Evolutionary conservation across 2,329 filamentous ascomycete genomes (phyloP).

Genomic region (Ophiostoma tasmaniense): DNA sequence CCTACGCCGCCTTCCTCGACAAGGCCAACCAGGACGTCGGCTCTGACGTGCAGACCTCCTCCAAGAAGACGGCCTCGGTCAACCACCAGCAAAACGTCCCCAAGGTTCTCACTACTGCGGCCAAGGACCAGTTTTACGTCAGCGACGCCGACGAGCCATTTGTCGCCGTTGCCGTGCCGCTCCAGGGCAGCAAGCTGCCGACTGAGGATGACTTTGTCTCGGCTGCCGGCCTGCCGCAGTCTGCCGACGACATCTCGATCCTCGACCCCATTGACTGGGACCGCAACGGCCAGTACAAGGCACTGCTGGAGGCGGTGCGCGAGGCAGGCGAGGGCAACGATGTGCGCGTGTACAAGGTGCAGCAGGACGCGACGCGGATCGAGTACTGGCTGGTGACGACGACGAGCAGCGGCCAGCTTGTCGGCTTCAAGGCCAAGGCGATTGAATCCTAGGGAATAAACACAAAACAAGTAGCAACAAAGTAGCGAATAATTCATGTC

Average conservation of each 20-base stretch:
- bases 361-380: slow-evolving; percentile 49
- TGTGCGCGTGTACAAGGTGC: slow-evolving; percentile 66
- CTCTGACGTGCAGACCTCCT: slow-evolving; percentile 26
- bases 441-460: slow-evolving; percentile 52
- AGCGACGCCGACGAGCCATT: slow-evolving; percentile 86
- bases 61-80: slow-evolving; percentile 8
- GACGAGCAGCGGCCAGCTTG: slow-evolving; percentile 39
- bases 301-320: slow-evolving; percentile 60
- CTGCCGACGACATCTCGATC: slow-evolving; percentile 52
- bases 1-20: slow-evolving; percentile 76
- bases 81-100: slow-evolving; percentile 42
- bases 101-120: slow-evolving; percentile 41
- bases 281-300: slow-evolving; percentile 57
- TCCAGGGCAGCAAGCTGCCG: slow-evolving; percentile 42
- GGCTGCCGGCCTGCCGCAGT: slow-evolving; percentile 52
- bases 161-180: slow-evolving; percentile 62
- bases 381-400: slow-evolving; percentile 72
- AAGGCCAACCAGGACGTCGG: slow-evolving; percentile 75
- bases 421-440: slow-evolving; percentile 70
- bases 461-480: neutral
- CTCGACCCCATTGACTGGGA: slow-evolving; percentile 67
- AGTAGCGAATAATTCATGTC: neutral
- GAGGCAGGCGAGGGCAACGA: slow-evolving; percentile 55
- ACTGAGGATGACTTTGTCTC: slow-evolving; percentile 65
- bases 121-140: slow-evolving; percentile 55